Evolutionary conservation across 2,329 filamentous ascomycete species (phyloP).

Genomic region (Cercospora canescens): DNA sequence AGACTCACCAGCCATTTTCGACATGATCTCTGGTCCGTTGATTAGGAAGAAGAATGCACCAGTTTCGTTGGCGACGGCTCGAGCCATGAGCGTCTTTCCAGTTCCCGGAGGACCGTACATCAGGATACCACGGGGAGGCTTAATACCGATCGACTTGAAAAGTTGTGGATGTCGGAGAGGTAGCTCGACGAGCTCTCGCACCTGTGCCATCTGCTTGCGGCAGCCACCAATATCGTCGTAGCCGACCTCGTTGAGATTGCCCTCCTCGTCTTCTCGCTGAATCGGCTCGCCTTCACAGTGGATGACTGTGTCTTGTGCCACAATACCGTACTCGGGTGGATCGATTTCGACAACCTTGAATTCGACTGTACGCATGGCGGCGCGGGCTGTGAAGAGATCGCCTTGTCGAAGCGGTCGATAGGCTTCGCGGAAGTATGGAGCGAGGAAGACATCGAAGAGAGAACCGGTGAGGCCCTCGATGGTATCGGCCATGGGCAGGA

Average conservation of each 20-base stretch:
- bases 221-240: slow-evolving; percentile 99
- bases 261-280: slow-evolving; percentile 97
- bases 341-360: slow-evolving; percentile 99
- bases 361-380: slow-evolving; percentile 98
- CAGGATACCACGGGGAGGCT: slow-evolving; percentile 96
- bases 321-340: slow-evolving; percentile 96
- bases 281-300: slow-evolving; percentile 98
- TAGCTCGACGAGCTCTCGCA: slow-evolving; percentile 96
- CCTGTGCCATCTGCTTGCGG: slow-evolving; percentile 99
- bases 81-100: slow-evolving; percentile 98
- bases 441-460: slow-evolving; percentile 98
- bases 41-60: slow-evolving; percentile 99
- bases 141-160: slow-evolving; percentile 99
- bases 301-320: slow-evolving; percentile 97
- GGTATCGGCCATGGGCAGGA: slow-evolving; percentile 96
- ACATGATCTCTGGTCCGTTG: slow-evolving; percentile 99
- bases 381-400: slow-evolving; percentile 94
- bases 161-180: slow-evolving; percentile 95
- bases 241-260: slow-evolving; percentile 97
- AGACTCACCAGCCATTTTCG: slow-evolving; percentile 99
- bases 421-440: slow-evolving; percentile 98
- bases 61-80: slow-evolving; percentile 97
- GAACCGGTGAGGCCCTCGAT: slow-evolving; percentile 97
- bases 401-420: slow-evolving; percentile 97
- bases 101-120: slow-evolving; percentile 94